Base-by-base conservation (phyloP, 2,329 filamentous ascomycete species). In the Biscogniauxia mediterranea region DNA sequence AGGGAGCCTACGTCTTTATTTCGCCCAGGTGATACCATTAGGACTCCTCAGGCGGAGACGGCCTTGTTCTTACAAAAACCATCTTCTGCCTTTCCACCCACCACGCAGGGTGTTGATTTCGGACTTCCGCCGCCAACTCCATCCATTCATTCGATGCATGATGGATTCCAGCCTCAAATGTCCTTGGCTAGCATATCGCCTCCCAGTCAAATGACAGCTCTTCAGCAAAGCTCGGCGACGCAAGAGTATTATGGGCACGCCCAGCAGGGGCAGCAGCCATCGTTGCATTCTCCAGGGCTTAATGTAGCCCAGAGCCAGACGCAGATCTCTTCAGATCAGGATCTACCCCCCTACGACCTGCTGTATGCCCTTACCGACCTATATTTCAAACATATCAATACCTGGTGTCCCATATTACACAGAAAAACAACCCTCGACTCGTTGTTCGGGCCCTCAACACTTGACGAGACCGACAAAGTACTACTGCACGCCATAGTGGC, bases 321-420 rank as follows among this genome's bases (percentile, higher is more conserved):
- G 53, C 80, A 79, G 65, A 77, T 75, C 61, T 80, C 73, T 20
- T 78, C 83, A 2, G 88, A 91, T 67, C 83, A 88, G 56, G 89
- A 90, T 60, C 82, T 93, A 26, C 90, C 90, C 1, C 89, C 89
- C 1, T 91, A 92, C 68, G 89, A 92, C 70, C 77, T 92, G 5
- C 77, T 92, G 0, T 92, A 92, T 69, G 83, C 87, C 1, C 76
- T 93, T 11, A 89, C 89, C 6, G 89, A 92, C 68, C 80, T 92
- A 0, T 93, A 91, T 72, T 93, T 93, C 70, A 90, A 91, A 64
- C 87, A 92, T 69, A 85, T 92, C 72, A 92, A 92, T 70, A 89
- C 89, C 0, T 93, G 90, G 89, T 96, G 92, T 72, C 93, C 93
- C 0, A 95, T 97, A 23, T 80, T 97, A n/a, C 92, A 97, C 75